Conservation (phyloP, 2,329 filamentous ascomycete genomes). For the Talaromyces sp. region DNA sequence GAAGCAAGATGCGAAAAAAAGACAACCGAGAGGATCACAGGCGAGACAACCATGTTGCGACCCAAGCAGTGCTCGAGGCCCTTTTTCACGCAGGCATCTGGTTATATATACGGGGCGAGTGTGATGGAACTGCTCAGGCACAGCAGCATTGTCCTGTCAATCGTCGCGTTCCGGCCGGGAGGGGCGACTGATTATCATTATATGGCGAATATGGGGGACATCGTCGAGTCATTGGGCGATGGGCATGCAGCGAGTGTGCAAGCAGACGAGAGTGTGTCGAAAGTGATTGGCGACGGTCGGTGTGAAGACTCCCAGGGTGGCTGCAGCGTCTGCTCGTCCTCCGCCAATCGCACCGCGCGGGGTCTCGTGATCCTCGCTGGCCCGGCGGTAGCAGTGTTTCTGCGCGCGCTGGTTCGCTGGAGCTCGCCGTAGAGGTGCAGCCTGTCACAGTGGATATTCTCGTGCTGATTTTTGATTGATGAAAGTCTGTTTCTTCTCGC, state of each 20-base stretch:
- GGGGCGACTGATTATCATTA: neutral
- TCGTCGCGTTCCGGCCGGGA: neutral
- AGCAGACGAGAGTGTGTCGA: neutral
- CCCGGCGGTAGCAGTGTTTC: neutral
- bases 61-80: neutral
- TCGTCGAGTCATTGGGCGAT: neutral
- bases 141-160: neutral
- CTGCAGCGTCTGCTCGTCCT: neutral
- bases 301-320: neutral
- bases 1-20: neutral
- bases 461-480: neutral
- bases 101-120: neutral
- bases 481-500: neutral
- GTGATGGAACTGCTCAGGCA: neutral
- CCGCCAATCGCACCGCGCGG: neutral
- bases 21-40: neutral
- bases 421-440: neutral
- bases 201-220: neutral
- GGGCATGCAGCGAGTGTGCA: neutral
- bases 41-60: constrained; percentile 13
- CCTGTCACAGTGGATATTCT: neutral
- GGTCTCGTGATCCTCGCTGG: neutral
- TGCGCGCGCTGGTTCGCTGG: neutral
- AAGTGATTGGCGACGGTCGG: neutral
- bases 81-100: neutral